phyloP scores from a whole-genome alignment of 768 basidiomycete genomes.

The Suillus alpinus region DNA sequence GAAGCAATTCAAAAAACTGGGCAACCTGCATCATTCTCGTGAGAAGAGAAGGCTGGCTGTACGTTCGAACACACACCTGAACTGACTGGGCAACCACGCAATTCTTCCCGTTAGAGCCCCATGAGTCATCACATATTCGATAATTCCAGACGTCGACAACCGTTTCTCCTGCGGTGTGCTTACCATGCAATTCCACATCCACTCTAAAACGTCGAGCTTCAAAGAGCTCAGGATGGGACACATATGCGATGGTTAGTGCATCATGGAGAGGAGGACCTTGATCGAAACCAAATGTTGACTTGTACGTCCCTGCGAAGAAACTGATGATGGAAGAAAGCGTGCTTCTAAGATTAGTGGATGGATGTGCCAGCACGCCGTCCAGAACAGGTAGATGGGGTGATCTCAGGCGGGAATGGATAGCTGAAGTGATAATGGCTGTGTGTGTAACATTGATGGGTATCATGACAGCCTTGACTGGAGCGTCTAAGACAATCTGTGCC shows the following conservation, averaged over 20 bases:
- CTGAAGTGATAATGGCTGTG: conserved; percentile 67
- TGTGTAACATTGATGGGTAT: conserved; percentile 89
- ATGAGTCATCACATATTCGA: conserved; percentile 53
- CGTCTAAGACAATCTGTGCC: conserved; percentile 75
- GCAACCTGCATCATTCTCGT: conserved; percentile 42
- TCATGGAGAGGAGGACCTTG: conserved; percentile 89
- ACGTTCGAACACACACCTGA: conserved; percentile 43
- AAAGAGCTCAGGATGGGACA: conserved; percentile 70
- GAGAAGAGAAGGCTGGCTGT: conserved; percentile 1
- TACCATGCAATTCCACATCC: conserved; percentile 74
- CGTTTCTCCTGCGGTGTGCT: conserved; percentile 71
- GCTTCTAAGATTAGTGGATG: conserved; percentile 54
- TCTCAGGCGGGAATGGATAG: conserved; percentile 54
- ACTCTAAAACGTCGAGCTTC: conserved; percentile 63
- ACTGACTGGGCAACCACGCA: conserved; percentile 67
- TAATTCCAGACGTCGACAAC: conserved; percentile 78
- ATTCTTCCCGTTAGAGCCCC: conserved; percentile 75
- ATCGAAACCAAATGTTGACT: conserved; percentile 74
- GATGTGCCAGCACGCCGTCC: conserved; percentile 14
- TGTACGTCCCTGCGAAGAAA: conserved; percentile 74
- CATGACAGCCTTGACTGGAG: conserved; percentile 68
- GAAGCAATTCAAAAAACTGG: conserved; percentile 63
- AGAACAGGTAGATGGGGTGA: conserved; percentile 34
- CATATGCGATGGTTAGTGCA: conserved; percentile 75
- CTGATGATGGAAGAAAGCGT: conserved; percentile 71